Evolutionary conservation across 106 monocot species (phyloP), one percentile per base, ranked within the genome.

Genomic region (Platanthera guangdongensis): DNA sequence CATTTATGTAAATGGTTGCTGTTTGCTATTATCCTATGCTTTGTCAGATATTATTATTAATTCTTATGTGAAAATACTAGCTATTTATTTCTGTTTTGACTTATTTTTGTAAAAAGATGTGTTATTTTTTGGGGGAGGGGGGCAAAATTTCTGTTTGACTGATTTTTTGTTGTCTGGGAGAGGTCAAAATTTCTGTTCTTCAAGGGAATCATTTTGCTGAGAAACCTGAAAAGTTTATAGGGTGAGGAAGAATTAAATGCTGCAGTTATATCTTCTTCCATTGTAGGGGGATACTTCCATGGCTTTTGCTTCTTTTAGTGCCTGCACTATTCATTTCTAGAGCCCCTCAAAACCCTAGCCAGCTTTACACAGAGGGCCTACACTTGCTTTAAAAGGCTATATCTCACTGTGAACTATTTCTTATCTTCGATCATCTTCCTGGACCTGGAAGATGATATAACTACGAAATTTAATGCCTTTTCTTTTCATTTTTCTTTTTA

Each of bases 1-100:
- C 65, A 76, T 72, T 68, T 74, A 19, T 83, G 68, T 84, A 80
- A 80, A 84, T 84, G 79, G 57, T 70, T 65, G 65, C 65, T 65
- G 75, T 64, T 79, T 76, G 65, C 71, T 76, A 63, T 16, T 60
- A 80, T 54, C 67, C 68, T 74, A 53, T 78, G 77, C 8, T 68
- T 16, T 78, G 68, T 28, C 62, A 30, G 11, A 39, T 9, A 48
- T 72, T 77, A 53, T n/a, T 12, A 49, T 49, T 47, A 4, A 21
- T 22, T 14, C 32, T 60, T 21, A 62, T 47, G 12, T 62, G 18
- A 47, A 22, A 5, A 48, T 6, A 2, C 8, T 51, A 28, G 21
- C 47, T 9, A 9, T 54, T 45, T 14, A 46, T 14, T 25, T 11
- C 9, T 46, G 16, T 32, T 8, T 39, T 14, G 2, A 46, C 21